phyloP scores from a whole-genome alignment of 1,284 basidiomycete species.

The Cryptococcus sp. region DNA sequence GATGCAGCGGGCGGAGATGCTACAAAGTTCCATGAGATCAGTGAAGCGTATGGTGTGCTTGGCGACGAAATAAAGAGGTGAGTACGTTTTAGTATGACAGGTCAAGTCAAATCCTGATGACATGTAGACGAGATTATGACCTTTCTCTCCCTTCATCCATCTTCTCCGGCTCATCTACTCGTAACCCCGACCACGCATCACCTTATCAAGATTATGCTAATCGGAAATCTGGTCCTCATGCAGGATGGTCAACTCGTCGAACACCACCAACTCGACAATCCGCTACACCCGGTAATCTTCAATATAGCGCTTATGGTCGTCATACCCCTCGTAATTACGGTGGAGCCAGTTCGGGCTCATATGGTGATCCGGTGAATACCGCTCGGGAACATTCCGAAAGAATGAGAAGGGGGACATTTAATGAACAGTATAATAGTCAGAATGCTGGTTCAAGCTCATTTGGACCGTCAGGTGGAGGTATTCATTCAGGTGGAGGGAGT shows the following conservation, averaged over 20 bases:
- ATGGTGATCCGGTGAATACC: conserved; percentile 3
- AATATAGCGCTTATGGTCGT: conserved; percentile 24
- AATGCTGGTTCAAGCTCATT: conserved; percentile 19
- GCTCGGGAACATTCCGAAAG: conserved; percentile 8
- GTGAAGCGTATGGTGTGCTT: conserved; percentile 43
- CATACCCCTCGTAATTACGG: conserved; percentile 15
- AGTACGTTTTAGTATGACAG: conserved; percentile 5
- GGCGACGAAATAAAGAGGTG: conserved; percentile 39
- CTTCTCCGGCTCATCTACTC: background rate
- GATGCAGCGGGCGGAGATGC: conserved; percentile 41
- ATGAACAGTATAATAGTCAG: background rate
- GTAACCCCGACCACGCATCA: background rate
- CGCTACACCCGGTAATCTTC: background rate
- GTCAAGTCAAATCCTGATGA: background rate
- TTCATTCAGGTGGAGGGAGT: background rate
- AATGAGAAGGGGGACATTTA: background rate
- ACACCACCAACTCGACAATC: conserved; percentile 2
- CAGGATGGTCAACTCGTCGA: conserved; percentile 18
- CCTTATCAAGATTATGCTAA: background rate
- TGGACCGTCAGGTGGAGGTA: conserved; percentile 28
- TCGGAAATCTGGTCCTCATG: conserved; percentile 18
- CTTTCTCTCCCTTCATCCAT: background rate
- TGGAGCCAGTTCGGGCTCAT: background rate
- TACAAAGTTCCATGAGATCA: conserved; percentile 41
- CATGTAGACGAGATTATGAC: conserved; percentile 9